Evolutionary conservation across 1,284 basidiomycete genomes (phyloP).

Genomic region (Stygiomarasmius scandens): DNA sequence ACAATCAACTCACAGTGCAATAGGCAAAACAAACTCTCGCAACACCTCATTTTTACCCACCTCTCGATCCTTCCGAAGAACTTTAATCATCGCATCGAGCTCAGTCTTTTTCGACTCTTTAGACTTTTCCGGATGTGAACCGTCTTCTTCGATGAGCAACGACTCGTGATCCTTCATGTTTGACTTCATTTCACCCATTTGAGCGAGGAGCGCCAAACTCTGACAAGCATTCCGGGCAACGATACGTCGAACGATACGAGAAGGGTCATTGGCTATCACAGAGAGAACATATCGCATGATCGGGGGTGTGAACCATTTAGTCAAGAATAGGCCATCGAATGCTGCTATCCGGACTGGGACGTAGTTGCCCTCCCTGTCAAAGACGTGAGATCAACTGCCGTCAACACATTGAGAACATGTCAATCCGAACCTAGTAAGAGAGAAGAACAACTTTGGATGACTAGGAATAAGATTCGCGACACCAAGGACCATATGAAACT

Average conservation of each 20-base stretch:
- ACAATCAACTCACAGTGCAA: constrained; percentile 65
- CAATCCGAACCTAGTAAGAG: constrained; percentile 77
- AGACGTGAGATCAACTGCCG: constrained; percentile 1
- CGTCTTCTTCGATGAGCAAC: constrained; percentile 84
- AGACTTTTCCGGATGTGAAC: constrained; percentile 66
- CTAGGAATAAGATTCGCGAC: constrained; percentile 82
- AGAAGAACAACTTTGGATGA: constrained; percentile 83
- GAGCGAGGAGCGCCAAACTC: constrained; percentile 84
- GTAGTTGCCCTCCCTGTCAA: constrained; percentile 85
- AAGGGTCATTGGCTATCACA: constrained; percentile 88
- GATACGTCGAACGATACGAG: constrained; percentile 80
- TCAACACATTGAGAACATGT: neutral
- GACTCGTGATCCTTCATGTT: constrained; percentile 74
- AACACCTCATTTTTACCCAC: constrained; percentile 83
- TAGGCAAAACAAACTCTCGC: constrained; percentile 79
- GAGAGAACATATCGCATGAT: constrained; percentile 90
- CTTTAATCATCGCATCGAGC: constrained; percentile 79
- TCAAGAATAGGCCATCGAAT: constrained; percentile 91
- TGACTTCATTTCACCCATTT: constrained; percentile 88
- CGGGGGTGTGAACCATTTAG: constrained; percentile 83
- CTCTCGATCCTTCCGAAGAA: constrained; percentile 81
- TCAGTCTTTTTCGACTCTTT: constrained; percentile 82
- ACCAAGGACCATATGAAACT: constrained; percentile 85
- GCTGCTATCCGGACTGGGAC: constrained; percentile 90
- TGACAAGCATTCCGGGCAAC: constrained; percentile 87